phyloP scores from a whole-genome alignment of 352 stramenopile species.

The Globisporangium acanthophoron region DNA sequence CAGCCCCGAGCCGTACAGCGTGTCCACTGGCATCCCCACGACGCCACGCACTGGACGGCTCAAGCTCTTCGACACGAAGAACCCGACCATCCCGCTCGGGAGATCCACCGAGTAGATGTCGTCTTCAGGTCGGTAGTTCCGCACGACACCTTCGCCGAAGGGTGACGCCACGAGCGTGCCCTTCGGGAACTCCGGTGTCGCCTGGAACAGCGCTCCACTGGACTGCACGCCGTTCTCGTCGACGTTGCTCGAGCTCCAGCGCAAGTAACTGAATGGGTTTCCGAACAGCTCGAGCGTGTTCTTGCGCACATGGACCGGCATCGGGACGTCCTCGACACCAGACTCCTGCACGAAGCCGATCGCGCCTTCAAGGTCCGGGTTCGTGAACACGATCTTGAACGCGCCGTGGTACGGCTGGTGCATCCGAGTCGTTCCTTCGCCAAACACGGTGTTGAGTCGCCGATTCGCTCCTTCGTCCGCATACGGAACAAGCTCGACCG shows the following conservation, averaged over 20 bases:
- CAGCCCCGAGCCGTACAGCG: conserved; percentile 58
- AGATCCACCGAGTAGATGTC: conserved; percentile 59
- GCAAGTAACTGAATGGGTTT: conserved; percentile 67
- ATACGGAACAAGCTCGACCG: conserved; percentile 21
- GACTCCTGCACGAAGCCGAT: conserved; percentile 48
- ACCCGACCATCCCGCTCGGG: conserved; percentile 31
- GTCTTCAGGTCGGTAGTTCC: conserved; percentile 31
- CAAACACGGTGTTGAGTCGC: conserved; percentile 54
- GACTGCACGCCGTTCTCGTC: conserved; percentile 8
- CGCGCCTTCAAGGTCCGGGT: conserved; percentile 33
- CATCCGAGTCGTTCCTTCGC: conserved; percentile 46
- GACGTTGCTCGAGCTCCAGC: conserved; percentile 24
- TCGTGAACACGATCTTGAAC: conserved; percentile 42
- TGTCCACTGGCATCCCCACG: conserved; percentile 60
- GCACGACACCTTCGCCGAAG: conserved; percentile 65
- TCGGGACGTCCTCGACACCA: conserved; percentile 27
- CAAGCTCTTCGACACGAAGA: conserved; percentile 33
- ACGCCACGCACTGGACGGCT: conserved; percentile 39
- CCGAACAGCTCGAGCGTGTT: conserved; percentile 72
- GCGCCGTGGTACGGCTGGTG: conserved; percentile 35
- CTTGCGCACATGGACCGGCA: conserved; percentile 24
- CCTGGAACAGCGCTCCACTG: conserved; percentile 13
- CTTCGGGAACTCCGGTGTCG: conserved; percentile 22
- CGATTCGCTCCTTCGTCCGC: conserved; percentile 35
- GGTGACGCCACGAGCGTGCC: conserved; percentile 51